Base-by-base conservation (phyloP, 768 basidiomycete genomes). In the Leccinum barrowsii region DNA sequence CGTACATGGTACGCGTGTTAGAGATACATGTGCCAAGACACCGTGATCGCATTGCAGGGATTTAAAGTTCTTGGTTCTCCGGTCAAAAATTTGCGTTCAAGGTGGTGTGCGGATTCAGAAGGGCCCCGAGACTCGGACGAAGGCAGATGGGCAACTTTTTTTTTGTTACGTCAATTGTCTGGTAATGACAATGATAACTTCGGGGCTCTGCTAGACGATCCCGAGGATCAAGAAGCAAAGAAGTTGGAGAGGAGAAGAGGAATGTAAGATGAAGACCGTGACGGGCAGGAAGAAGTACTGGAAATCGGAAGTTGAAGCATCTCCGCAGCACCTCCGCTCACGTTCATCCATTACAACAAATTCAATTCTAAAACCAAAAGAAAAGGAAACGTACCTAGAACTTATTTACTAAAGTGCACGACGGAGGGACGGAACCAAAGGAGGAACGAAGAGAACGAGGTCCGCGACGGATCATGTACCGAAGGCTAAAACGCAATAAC, bases 331-430 rank as follows among this genome's bases (percentile, higher is more conserved):
- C 61, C 63, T 63, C 50, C 46, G 35, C n/a, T 55, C 51, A 12
- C 35, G 49, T 56, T 56, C 56, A 60, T 62, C 51, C 44, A 65
- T 62, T 62, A 67, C 8, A n/a, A 40, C 7, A 40, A 40, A 40
- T n/a, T n/a, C 19, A 19, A 44, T 44, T n/a, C 42, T 19, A 12
- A 44, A 44, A 44, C 19, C 2, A 44, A 58, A 47, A 51, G 44
- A 46, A 32, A 53, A n/a, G 49, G 59, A 54, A 59, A 50, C 21
- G 61, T 10, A n/a, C 10, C n/a, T 61, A 63, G 61, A 5, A 34
- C 30, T 12, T 61, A 63, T 56, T 10, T 19, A 44, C 42, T 44
- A 44, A 19, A 44, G 58, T 7, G n/a, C 28, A 30, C n/a, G 54
- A 32, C 17, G 56, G 37, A 56, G 62, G 56, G 34, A 56, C 42